Conservation (phyloP, 768 basidiomycete species). For the Postia placenta region DNA sequence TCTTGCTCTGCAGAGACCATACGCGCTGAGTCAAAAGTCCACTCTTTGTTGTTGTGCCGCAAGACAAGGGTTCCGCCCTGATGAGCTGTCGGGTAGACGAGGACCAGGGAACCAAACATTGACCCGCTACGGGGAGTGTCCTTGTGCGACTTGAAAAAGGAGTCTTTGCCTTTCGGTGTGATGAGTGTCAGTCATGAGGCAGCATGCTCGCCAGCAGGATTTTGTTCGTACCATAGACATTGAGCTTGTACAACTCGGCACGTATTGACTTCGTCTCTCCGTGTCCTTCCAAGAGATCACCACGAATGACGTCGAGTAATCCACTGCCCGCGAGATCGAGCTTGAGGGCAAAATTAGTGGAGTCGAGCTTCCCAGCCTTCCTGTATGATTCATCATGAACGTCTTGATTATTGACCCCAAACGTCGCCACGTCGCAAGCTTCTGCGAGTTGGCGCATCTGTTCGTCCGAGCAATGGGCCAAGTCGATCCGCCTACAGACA, state of each 20-base stretch:
- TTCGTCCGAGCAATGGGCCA: constrained; percentile 1
- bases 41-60: not conserved
- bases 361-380: constrained; percentile 22
- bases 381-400: constrained; percentile 21
- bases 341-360: constrained; percentile 9
- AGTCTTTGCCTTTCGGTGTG: constrained; percentile 3
- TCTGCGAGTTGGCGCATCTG: constrained; percentile 8
- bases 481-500: constrained; percentile 13
- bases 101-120: constrained; percentile 41
- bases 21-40: constrained; percentile 28
- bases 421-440: constrained; percentile 18
- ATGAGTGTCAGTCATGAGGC: too few species aligned
- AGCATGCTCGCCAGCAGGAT: not conserved
- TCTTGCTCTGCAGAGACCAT: constrained; percentile 7
- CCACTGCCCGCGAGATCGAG: constrained; percentile 10
- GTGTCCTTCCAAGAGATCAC: constrained; percentile 11
- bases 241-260: constrained; percentile 39
- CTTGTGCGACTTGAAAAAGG: constrained; percentile 12
- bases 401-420: constrained; percentile 13
- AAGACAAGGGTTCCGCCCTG: constrained; percentile 39
- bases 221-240: constrained; percentile 34
- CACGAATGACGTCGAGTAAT: constrained; percentile 7
- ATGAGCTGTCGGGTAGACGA: constrained; percentile 40
- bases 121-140: constrained; percentile 7
- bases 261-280: constrained; percentile 15